Evolutionary conservation across 2,329 filamentous ascomycete genomes (phyloP).

Genomic region (Neofusicoccum sp.): DNA sequence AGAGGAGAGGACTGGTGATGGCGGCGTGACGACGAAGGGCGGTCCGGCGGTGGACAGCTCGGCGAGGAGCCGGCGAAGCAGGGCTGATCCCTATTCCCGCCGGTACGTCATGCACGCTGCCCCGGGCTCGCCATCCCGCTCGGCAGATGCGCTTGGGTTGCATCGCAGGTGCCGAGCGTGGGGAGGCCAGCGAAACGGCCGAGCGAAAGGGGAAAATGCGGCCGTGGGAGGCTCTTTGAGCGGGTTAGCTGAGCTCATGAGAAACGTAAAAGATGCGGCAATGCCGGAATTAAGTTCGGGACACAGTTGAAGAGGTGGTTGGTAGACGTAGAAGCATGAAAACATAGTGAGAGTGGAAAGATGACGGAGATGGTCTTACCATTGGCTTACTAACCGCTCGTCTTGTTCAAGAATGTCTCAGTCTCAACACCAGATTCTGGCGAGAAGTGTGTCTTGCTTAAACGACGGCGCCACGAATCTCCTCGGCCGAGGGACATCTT

Average conservation of each 20-base stretch:
- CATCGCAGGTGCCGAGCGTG: neutral
- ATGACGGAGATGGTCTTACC: neutral
- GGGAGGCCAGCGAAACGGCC: neutral
- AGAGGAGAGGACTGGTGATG: neutral
- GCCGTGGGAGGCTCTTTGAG: neutral
- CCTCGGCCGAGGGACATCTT: slow-evolving; percentile 1
- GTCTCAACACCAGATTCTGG: neutral
- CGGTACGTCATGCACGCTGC: neutral
- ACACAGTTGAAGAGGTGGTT: neutral
- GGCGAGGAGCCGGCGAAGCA: neutral
- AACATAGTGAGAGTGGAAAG: neutral
- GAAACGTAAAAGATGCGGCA: neutral
- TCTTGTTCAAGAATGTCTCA: neutral
- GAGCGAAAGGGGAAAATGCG: neutral
- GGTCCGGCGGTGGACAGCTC: too few species aligned
- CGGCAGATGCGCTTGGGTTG: neutral
- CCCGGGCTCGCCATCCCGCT: neutral
- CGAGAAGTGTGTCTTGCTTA: neutral
- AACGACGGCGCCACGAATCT: neutral
- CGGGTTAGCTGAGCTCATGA: neutral
- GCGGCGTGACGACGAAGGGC: neutral
- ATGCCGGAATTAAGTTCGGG: neutral
- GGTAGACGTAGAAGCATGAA: neutral
- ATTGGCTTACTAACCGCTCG: neutral
- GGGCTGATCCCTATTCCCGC: neutral